A percentile compares a stretch with the other conserved stretches of the same genome.
These are phyloP conservation scores for Lobulomyces angularis DNA, from an alignment of 192 early-diverging fungal genomes.

Conservation along the genomic window DNA sequence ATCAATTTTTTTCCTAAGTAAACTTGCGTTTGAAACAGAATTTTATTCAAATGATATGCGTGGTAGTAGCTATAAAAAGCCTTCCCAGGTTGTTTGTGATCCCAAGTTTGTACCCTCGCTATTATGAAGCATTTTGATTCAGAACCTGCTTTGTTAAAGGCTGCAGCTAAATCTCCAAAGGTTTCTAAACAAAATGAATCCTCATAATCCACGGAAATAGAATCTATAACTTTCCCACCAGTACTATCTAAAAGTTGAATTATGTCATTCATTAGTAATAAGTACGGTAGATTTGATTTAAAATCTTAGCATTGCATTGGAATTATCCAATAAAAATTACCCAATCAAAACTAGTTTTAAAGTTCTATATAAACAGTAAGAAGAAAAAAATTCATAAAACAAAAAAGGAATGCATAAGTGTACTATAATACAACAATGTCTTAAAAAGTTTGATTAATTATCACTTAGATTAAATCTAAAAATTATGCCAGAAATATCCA, in stretches of 20 bases:
- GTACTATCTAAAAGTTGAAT: conserved; percentile 40
- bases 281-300: too few species aligned
- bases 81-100: conserved; percentile 45
- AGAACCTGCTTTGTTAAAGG: conserved; percentile 16
- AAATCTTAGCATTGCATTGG: too few species aligned
- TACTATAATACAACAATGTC: too few species aligned
- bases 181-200: conserved; percentile 48
- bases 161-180: conserved; percentile 34
- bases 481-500: too few species aligned
- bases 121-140: conserved; percentile 42
- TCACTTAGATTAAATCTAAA: too few species aligned
- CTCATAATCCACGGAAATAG: conserved; percentile 44
- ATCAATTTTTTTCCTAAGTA: conserved; percentile 52
- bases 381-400: too few species aligned
- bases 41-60: conserved; percentile 53
- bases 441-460: too few species aligned
- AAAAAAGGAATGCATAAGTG: too few species aligned
- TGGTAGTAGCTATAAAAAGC: conserved; percentile 44
- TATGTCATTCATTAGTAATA: conserved; percentile 16
- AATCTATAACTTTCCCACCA: conserved; percentile 37
- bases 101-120: conserved; percentile 51
- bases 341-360: too few species aligned
- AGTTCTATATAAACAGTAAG: too few species aligned
- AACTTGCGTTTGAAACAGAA: conserved; percentile 50
- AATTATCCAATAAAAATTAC: too few species aligned